Conservation (phyloP, 768 basidiomycete species). For the Lactarius tabidus region DNA sequence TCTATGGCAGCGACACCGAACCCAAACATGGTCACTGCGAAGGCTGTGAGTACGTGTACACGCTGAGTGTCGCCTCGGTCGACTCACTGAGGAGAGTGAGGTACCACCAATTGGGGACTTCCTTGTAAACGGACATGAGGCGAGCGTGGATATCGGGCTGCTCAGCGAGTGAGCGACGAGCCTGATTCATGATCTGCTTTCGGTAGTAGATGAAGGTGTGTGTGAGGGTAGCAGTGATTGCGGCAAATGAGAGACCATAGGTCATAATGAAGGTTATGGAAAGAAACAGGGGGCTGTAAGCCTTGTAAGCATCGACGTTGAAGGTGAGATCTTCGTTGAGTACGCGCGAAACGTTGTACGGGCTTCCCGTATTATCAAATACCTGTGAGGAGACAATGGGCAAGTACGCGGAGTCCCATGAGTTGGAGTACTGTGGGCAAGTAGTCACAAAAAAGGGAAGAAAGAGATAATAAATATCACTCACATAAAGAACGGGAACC, state of each 20-base stretch:
- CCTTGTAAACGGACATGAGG: conserved; percentile 67
- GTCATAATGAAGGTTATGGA: conserved; percentile 70
- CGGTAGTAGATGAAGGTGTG: conserved; percentile 74
- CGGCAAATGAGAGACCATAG: conserved; percentile 78
- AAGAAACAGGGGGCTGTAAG: conserved; percentile 60
- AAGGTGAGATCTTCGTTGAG: conserved; percentile 51
- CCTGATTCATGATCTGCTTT: conserved; percentile 71
- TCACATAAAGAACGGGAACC: conserved; percentile 40
- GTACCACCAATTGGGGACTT: conserved; percentile 81
- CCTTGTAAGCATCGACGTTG: conserved; percentile 50
- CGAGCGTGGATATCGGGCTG: conserved; percentile 87
- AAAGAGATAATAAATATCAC: not conserved
- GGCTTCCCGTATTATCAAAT: conserved; percentile 78
- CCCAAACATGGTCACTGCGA: conserved; percentile 50
- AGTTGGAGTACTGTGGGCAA: conserved; percentile 49
- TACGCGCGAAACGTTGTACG: conserved; percentile 57
- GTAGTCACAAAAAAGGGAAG: not conserved
- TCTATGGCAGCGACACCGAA: conserved; percentile 66
- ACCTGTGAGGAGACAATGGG: conserved; percentile 15
- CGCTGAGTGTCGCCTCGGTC: not conserved
- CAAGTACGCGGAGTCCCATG: conserved; percentile 36
- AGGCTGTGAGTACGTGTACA: not conserved
- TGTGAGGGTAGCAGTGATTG: conserved; percentile 67
- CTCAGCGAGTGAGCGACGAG: conserved; percentile 66
- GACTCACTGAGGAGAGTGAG: conserved; percentile 44